Percentiles rank a stretch among this genome's conserved stretches.
Evolutionary conservation across 164 flowering plant species (phyloP).

Genomic region (Magnolia changhungtana): DNA sequence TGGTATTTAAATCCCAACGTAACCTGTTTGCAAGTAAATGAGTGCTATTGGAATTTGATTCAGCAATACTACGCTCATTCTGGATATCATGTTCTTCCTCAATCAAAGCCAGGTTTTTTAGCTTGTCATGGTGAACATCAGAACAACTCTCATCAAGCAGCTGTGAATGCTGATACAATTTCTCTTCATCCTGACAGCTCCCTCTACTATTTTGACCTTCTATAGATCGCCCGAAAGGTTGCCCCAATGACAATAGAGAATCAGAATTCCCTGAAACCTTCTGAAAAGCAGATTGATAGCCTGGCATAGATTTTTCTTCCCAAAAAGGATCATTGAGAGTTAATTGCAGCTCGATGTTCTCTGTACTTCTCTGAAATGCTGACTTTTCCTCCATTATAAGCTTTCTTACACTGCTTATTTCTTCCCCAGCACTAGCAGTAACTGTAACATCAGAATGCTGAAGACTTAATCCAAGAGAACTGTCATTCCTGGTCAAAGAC

Average conservation of each 20-base stretch:
- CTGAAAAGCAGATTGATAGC: neutral
- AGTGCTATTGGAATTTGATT: constrained; percentile 2
- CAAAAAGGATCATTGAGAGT: constrained; percentile 17
- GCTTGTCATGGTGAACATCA: constrained; percentile 8
- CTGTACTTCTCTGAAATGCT: constrained; percentile 2
- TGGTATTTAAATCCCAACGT: constrained; percentile 68
- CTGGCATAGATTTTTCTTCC: neutral
- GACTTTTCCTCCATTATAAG: constrained; percentile 7
- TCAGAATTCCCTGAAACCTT: neutral
- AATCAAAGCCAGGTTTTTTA: neutral
- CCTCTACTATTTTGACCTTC: constrained; percentile 14
- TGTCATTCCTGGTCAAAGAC: constrained; percentile 13
- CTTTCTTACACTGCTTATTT: constrained; percentile 7
- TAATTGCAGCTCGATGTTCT: constrained; percentile 21
- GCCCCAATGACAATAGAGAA: neutral
- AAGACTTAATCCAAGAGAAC: constrained; percentile 9
- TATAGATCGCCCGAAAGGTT: neutral
- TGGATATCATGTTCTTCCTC: constrained; percentile 14
- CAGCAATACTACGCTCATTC: neutral
- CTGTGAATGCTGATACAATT: constrained; percentile 26
- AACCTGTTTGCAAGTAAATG: constrained; percentile 35
- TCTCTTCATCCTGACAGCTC: constrained; percentile 6
- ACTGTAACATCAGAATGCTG: constrained; percentile 1
- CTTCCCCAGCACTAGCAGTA: constrained; percentile 15
- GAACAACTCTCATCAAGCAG: constrained; percentile 24